Evolutionary conservation across 257 asterid genomes (phyloP).

Genomic region (Rauvolfia tetraphylla): DNA sequence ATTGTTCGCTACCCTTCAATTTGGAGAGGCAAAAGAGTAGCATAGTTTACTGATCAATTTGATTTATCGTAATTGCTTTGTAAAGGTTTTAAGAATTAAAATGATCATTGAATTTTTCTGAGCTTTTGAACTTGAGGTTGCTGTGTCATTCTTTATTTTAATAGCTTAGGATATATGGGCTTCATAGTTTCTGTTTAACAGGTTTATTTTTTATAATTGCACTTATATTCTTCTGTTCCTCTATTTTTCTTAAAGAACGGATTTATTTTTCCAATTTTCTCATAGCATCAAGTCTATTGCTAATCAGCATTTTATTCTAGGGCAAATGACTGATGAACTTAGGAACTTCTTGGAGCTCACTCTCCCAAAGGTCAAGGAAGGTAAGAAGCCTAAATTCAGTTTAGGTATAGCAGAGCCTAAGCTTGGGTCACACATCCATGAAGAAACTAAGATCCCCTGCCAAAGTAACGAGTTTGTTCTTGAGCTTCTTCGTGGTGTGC

Average conservation of each 20-base stretch:
- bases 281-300: background rate
- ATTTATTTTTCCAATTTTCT: background rate
- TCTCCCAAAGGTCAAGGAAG: too few relatives aligned
- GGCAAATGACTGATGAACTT: too few relatives aligned
- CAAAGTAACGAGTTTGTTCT: too few relatives aligned
- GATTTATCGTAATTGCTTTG: background rate
- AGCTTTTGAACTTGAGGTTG: background rate
- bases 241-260: background rate
- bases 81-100: background rate
- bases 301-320: too few relatives aligned
- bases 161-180: background rate
- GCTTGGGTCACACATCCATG: too few relatives aligned
- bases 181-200: background rate
- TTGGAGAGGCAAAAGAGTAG: background rate
- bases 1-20: background rate
- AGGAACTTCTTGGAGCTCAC: too few relatives aligned
- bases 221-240: background rate
- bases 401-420: too few relatives aligned
- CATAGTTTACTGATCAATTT: background rate
- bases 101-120: background rate
- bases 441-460: too few relatives aligned
- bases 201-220: too few relatives aligned
- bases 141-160: background rate
- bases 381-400: too few relatives aligned
- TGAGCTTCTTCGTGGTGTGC: too few relatives aligned